Evolutionary conservation across 2,329 filamentous ascomycete genomes (phyloP).

Genomic region (Penicillium hesseltinei): DNA sequence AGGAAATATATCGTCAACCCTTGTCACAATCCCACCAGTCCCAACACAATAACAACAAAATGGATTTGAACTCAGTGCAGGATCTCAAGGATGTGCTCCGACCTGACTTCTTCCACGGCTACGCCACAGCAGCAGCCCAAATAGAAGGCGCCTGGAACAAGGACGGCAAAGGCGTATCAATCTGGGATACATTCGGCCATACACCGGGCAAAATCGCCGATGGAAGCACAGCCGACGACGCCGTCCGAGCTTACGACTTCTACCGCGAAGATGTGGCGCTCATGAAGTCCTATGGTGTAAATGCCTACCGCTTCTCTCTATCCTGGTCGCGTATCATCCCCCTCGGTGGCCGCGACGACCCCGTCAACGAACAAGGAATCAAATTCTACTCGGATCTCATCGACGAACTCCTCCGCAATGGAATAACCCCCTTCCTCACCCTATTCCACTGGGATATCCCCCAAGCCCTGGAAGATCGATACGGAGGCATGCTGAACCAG

Average conservation of each 20-base stretch:
- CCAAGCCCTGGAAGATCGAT: slow-evolving; percentile 69
- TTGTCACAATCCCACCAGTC: neutral
- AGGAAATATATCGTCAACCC: neutral
- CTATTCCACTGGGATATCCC: slow-evolving; percentile 83
- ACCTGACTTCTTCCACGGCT: slow-evolving; percentile 31
- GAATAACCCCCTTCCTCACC: slow-evolving; percentile 74
- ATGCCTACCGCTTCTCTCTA: slow-evolving; percentile 75
- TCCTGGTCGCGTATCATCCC: slow-evolving; percentile 75
- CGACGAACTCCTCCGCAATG: slow-evolving; percentile 68
- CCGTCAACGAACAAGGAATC: slow-evolving; percentile 72
- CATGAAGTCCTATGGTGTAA: slow-evolving; percentile 68
- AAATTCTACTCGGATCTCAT: slow-evolving; percentile 73
- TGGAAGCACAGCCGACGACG: slow-evolving; percentile 66
- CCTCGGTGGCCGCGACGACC: slow-evolving; percentile 70
- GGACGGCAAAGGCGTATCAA: slow-evolving; percentile 73
- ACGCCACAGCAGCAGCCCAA: slow-evolving; percentile 48
- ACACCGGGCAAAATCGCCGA: slow-evolving; percentile 75
- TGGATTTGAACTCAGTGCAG: slow-evolving; percentile 28
- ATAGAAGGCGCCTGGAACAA: slow-evolving; percentile 71
- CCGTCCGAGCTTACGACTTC: slow-evolving; percentile 78
- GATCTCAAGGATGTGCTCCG: slow-evolving; percentile 28
- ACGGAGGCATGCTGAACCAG: slow-evolving; percentile 73
- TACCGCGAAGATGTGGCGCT: slow-evolving; percentile 70
- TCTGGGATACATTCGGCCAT: slow-evolving; percentile 78
- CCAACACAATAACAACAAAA: slow-evolving; percentile 6